Evolutionary conservation across 2,329 filamentous ascomycete species (phyloP).

Genomic region (Fusarium lyarnte): DNA sequence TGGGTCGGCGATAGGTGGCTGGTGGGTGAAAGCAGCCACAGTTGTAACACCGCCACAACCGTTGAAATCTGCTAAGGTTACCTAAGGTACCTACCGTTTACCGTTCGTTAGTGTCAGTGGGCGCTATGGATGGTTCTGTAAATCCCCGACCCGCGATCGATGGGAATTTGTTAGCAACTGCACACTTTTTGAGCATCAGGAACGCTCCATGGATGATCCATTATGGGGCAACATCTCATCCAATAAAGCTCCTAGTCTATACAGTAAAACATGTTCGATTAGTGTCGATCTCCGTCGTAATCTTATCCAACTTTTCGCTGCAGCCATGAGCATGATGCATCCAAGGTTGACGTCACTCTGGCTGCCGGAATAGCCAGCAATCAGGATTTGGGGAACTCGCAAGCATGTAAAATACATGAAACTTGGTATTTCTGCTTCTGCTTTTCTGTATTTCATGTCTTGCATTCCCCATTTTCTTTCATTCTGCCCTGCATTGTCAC

Average conservation of each 20-base stretch:
- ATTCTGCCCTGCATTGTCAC: neutral
- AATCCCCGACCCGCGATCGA: slow-evolving; percentile 7
- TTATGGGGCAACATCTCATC: neutral
- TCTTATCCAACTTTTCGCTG: slow-evolving; percentile 32
- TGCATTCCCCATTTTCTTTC: neutral
- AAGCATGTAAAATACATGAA: slow-evolving; percentile 39
- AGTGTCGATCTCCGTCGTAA: slow-evolving; percentile 41
- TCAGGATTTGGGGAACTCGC: slow-evolving; percentile 40
- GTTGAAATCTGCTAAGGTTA: slow-evolving; percentile 1
- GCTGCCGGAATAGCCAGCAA: slow-evolving; percentile 37
- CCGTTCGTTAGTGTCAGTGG: neutral
- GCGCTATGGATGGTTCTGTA: slow-evolving; percentile 10
- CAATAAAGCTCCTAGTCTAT: slow-evolving; percentile 3
- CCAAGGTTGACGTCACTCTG: slow-evolving; percentile 42
- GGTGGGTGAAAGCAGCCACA: neutral
- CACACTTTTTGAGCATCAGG: slow-evolving; percentile 1
- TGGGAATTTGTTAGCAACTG: neutral
- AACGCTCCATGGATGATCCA: slow-evolving; percentile 6
- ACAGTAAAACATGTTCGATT: slow-evolving; percentile 21
- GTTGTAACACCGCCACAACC: neutral
- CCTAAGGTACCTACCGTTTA: no score
- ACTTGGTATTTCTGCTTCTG: slow-evolving; percentile 7
- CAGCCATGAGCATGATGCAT: neutral
- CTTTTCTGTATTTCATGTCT: slow-evolving; percentile 20
- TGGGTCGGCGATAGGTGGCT: slow-evolving; percentile 16